Evolutionary conservation across 1,139 yeast species (phyloP).

Genomic region (Saccharomyces hybrid): DNA sequence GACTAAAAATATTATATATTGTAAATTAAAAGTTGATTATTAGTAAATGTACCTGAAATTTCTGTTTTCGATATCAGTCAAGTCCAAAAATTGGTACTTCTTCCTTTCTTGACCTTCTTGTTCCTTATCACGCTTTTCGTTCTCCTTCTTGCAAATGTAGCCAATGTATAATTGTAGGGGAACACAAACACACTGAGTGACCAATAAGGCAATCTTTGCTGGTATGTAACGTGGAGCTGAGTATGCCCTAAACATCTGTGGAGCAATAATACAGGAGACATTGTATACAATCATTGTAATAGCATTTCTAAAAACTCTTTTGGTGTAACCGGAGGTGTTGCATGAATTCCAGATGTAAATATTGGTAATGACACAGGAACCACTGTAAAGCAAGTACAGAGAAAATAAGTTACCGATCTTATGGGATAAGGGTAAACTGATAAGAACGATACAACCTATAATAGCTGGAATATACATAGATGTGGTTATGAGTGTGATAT

Average conservation of each 20-base stretch:
- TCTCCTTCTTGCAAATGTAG: constrained; percentile 35
- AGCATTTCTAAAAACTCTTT: constrained; percentile 55
- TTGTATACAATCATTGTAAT: constrained; percentile 55
- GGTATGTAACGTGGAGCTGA: constrained; percentile 49
- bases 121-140: constrained; percentile 37
- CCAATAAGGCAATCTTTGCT: constrained; percentile 43
- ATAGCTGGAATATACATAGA: constrained; percentile 33
- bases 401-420: constrained; percentile 34
- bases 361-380: constrained; percentile 37
- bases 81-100: constrained; percentile 49
- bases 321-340: constrained; percentile 67
- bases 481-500: constrained; percentile 25
- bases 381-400: constrained; percentile 35
- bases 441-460: constrained; percentile 40
- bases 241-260: constrained; percentile 50
- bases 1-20: background rate
- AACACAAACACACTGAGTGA: constrained; percentile 36
- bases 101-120: constrained; percentile 24
- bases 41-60: constrained; percentile 45
- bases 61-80: constrained; percentile 61
- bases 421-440: constrained; percentile 35
- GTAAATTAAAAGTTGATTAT: background rate
- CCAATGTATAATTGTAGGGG: constrained; percentile 35
- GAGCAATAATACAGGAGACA: constrained; percentile 64
- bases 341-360: constrained; percentile 33